Percentiles rank a stretch among this genome's conserved stretches.
Evolutionary conservation across 2,329 filamentous ascomycete species (phyloP).

Genomic region (Paecilomyces dactylethromorphus): DNA sequence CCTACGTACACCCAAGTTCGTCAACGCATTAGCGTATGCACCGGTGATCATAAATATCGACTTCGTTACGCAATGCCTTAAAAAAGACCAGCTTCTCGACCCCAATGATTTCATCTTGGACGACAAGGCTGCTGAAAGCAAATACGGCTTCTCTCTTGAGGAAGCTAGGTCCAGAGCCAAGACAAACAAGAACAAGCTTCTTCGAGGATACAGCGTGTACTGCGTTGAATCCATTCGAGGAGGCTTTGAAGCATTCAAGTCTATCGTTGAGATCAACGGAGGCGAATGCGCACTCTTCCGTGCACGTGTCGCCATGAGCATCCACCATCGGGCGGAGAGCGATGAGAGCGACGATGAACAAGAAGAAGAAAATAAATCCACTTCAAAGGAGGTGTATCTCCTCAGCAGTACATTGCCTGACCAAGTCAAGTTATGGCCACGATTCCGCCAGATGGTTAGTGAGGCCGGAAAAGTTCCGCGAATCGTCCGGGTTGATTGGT

Average conservation of each 20-base stretch:
- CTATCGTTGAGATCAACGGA: slow-evolving; percentile 83
- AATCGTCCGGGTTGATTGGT: slow-evolving; percentile 81
- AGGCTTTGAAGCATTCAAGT: slow-evolving; percentile 75
- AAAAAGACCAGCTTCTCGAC: slow-evolving; percentile 58
- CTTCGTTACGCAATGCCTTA: slow-evolving; percentile 73
- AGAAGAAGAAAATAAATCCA: slow-evolving; percentile 55
- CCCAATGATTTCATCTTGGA: slow-evolving; percentile 61
- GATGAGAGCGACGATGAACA: slow-evolving; percentile 44
- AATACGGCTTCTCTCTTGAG: slow-evolving; percentile 62
- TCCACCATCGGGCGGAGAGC: slow-evolving; percentile 36
- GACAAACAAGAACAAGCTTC: slow-evolving; percentile 67
- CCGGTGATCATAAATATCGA: slow-evolving; percentile 69
- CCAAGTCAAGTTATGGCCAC: slow-evolving; percentile 70
- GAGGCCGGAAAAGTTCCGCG: slow-evolving; percentile 73
- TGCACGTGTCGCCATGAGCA: slow-evolving; percentile 62
- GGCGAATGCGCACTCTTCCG: slow-evolving; percentile 73
- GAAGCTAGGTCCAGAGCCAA: slow-evolving; percentile 65
- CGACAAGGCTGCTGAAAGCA: slow-evolving; percentile 67
- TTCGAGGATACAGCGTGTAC: slow-evolving; percentile 73
- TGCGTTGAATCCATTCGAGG: slow-evolving; percentile 75
- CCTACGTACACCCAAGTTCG: slow-evolving; percentile 88
- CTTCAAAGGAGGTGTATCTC: slow-evolving; percentile 72
- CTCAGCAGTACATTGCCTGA: slow-evolving; percentile 61
- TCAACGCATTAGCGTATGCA: slow-evolving; percentile 75
- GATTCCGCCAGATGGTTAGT: slow-evolving; percentile 71